These are phyloP conservation scores for Coprinellus micaceus DNA, from an alignment of 768 basidiomycete genomes.

Conservation along the genomic window DNA sequence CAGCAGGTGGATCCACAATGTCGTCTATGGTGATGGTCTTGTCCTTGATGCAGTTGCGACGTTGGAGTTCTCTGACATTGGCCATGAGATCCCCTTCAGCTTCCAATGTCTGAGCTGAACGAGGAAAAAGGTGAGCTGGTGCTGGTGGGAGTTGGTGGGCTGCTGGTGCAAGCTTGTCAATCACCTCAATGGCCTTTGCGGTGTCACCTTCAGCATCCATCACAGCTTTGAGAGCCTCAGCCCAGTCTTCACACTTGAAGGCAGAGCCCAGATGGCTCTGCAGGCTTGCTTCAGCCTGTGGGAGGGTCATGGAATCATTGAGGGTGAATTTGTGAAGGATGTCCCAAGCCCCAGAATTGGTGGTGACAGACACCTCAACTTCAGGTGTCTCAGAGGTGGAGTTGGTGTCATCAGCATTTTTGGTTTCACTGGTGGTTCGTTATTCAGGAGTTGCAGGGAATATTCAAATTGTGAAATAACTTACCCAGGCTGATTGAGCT, in stretches of 20 bases:
- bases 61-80: background rate
- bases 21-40: background rate
- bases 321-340: conserved; percentile 3
- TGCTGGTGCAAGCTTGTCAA: background rate
- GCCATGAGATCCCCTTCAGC: background rate
- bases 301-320: background rate
- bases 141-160: background rate
- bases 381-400: background rate
- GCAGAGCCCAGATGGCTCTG: conserved; percentile 2
- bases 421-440: background rate
- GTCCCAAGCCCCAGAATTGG: background rate
- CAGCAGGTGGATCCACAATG: background rate
- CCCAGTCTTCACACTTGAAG: conserved; percentile 11
- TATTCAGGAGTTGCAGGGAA: no score
- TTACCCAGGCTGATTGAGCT: conserved; percentile 1
- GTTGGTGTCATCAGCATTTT: background rate
- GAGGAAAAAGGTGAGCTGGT: background rate
- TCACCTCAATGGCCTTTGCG: conserved; percentile 3
- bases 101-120: background rate
- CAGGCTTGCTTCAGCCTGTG: background rate
- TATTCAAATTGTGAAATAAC: background rate
- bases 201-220: conserved; percentile 14
- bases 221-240: conserved; percentile 8
- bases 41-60: background rate
- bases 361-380: background rate